Percentiles rank a stretch among this genome's conserved stretches.
phyloP scores from a whole-genome alignment of 352 stramenopile genomes.

The Phytopythium cucurbitacearum region DNA sequence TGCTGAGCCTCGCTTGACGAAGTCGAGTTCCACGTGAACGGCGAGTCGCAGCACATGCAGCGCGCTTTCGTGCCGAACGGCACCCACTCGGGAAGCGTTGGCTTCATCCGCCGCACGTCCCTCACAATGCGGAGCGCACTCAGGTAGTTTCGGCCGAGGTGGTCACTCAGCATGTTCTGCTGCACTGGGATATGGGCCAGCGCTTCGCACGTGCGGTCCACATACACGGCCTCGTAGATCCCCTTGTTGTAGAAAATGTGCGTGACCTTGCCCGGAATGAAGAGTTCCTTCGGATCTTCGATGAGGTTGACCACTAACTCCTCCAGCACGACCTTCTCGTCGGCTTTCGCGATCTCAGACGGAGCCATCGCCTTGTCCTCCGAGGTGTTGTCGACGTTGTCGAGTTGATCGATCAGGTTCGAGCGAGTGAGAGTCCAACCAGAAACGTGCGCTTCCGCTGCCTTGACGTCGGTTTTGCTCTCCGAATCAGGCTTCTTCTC shows the following conservation, averaged over 20 bases:
- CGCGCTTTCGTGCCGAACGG: conserved; percentile 79
- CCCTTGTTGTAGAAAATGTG: conserved; percentile 80
- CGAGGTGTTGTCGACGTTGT: conserved; percentile 28
- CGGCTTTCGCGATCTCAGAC: conserved; percentile 20
- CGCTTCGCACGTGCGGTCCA: conserved; percentile 67
- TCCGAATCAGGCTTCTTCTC: conserved; percentile 7
- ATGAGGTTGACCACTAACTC: conserved; percentile 48
- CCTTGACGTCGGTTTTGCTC: conserved; percentile 11
- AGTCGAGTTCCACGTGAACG: conserved; percentile 89
- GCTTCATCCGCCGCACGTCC: conserved; percentile 54
- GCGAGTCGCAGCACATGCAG: conserved; percentile 86
- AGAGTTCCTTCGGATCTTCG: conserved; percentile 73
- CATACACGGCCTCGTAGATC: conserved; percentile 77
- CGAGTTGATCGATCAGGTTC: conserved; percentile 77
- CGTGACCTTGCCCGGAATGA: conserved; percentile 68
- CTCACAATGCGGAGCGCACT: conserved; percentile 75
- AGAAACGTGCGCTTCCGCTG: conserved; percentile 23
- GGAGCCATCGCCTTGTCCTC: conserved; percentile 33
- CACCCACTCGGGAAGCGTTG: conserved; percentile 60
- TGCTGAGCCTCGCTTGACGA: conserved; percentile 86
- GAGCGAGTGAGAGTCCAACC: conserved; percentile 69
- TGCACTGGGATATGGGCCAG: conserved; percentile 76
- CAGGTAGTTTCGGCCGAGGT: conserved; percentile 79
- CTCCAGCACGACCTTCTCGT: conserved; percentile 52
- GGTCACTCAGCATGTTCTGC: conserved; percentile 86